A percentile compares a stretch with the other conserved stretches of the same genome.
phyloP scores from a whole-genome alignment of 164 flowering plant genomes.

The Amborella trichopoda region DNA sequence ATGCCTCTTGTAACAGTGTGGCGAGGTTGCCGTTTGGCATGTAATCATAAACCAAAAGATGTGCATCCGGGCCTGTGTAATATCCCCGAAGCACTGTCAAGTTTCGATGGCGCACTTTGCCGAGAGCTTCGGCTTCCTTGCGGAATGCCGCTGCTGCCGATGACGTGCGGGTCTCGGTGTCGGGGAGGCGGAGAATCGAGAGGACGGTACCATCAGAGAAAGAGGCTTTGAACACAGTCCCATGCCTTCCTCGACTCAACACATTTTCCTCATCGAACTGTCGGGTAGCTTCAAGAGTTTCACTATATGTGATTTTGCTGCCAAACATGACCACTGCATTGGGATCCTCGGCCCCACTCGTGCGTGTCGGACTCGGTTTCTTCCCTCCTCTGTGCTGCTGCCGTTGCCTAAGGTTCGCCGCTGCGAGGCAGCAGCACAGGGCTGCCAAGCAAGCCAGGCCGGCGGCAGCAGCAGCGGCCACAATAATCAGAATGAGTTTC shows the following conservation, averaged over 20 bases:
- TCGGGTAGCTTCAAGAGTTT: slow-evolving; percentile 72
- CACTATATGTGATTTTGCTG: slow-evolving; percentile 57
- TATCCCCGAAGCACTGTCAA: slow-evolving; percentile 89
- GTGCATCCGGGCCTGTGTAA: slow-evolving; percentile 44
- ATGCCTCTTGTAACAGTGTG: slow-evolving; percentile 83
- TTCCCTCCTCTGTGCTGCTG: slow-evolving; percentile 40
- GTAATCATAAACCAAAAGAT: slow-evolving; percentile 83
- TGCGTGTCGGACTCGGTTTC: slow-evolving; percentile 51
- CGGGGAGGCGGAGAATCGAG: slow-evolving; percentile 61
- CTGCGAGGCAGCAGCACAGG: slow-evolving; percentile 37
- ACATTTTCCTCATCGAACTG: slow-evolving; percentile 91
- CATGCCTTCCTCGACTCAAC: slow-evolving; percentile 52
- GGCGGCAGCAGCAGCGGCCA: slow-evolving; percentile 33
- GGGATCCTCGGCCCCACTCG: slow-evolving; percentile 45
- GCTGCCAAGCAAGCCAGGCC: slow-evolving; percentile 16
- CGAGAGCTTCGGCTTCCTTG: slow-evolving; percentile 69
- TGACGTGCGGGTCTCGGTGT: slow-evolving; percentile 22
- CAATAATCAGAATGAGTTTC: slow-evolving; percentile 41
- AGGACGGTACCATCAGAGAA: slow-evolving; percentile 74
- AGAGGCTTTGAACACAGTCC: slow-evolving; percentile 69
- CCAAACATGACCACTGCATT: slow-evolving; percentile 78
- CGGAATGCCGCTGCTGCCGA: slow-evolving; percentile 36
- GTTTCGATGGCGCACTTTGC: slow-evolving; percentile 71
- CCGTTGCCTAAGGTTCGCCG: background rate
- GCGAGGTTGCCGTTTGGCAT: slow-evolving; percentile 94